Conservation (phyloP, 2,329 filamentous ascomycete species). For the Scolecobasidium constrictum region DNA sequence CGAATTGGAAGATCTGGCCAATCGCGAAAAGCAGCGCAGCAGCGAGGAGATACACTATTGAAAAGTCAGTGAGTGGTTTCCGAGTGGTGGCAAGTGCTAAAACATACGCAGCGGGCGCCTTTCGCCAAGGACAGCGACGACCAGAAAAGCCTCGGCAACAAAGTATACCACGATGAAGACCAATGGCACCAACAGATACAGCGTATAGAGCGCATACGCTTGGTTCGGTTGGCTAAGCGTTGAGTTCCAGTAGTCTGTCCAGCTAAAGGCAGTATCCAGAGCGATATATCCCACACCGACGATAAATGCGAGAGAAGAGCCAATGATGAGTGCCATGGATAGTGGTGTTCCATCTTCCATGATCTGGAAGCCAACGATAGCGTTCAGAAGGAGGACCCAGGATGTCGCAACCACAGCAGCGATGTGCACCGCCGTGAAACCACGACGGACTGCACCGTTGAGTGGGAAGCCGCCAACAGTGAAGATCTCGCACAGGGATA, state of each 20-base stretch:
- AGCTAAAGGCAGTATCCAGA: constrained; percentile 80
- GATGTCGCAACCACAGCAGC: constrained; percentile 78
- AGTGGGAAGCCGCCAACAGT: constrained; percentile 84
- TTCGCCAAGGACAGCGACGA: constrained; percentile 79
- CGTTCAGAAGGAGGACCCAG: constrained; percentile 89
- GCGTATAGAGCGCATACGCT: constrained; percentile 79
- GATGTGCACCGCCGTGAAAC: constrained; percentile 83
- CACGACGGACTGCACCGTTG: constrained; percentile 56
- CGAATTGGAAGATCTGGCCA: constrained; percentile 93
- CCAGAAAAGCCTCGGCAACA: constrained; percentile 69
- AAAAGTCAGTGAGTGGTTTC: neutral
- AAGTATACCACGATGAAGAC: constrained; percentile 85
- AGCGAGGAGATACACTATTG: constrained; percentile 58
- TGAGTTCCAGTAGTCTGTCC: constrained; percentile 65
- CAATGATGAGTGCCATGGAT: constrained; percentile 64
- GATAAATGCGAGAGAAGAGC: constrained; percentile 62
- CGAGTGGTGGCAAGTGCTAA: constrained; percentile 13
- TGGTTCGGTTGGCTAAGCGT: constrained; percentile 42
- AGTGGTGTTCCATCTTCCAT: constrained; percentile 85
- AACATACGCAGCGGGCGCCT: constrained; percentile 70
- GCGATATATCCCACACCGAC: constrained; percentile 92
- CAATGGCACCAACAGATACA: constrained; percentile 84
- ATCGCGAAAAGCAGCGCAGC: constrained; percentile 78
- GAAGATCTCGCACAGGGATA: constrained; percentile 94
- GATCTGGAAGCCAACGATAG: constrained; percentile 83